A percentile compares a stretch with the other conserved stretches of the same genome.
Conservation (phyloP, 139 green algal species). For the Deuterostichococcus epilithicus region DNA sequence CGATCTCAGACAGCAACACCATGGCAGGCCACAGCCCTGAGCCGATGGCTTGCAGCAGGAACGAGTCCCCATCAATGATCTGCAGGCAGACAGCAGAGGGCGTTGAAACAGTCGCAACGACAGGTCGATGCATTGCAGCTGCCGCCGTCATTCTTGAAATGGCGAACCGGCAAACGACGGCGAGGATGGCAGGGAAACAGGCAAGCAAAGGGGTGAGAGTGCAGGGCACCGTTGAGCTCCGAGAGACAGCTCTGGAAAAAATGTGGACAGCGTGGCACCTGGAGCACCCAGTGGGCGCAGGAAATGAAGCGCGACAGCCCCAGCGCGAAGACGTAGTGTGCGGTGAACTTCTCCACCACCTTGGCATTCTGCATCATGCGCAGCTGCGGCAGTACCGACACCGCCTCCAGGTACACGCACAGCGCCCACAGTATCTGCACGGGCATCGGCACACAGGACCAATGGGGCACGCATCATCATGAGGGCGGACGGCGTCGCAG, state of each 20-base stretch:
- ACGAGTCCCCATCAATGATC: constrained; percentile 88
- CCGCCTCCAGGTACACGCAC: constrained; percentile 96
- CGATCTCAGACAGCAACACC: constrained; percentile 94
- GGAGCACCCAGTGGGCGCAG: constrained; percentile 96
- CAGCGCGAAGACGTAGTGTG: constrained; percentile 97
- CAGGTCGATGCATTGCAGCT: no score
- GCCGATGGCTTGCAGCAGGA: constrained; percentile 80
- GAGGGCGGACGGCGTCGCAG: no score
- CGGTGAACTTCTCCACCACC: constrained; percentile 96
- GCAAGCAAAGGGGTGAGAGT: not conserved
- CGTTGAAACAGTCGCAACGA: no score
- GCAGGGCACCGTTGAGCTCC: not conserved
- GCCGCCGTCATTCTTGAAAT: no score
- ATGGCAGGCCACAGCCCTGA: constrained; percentile 92
- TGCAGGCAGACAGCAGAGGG: no score
- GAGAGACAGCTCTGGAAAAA: not conserved
- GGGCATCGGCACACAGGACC: not conserved
- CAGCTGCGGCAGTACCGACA: constrained; percentile 95
- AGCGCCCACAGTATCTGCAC: constrained; percentile 87
- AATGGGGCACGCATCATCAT: no score
- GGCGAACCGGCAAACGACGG: not conserved
- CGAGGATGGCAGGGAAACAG: no score
- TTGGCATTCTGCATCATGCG: constrained; percentile 97
- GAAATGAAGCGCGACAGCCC: constrained; percentile 93
- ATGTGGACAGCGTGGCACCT: constrained; percentile 40